Base-by-base conservation (phyloP, 1,284 basidiomycete genomes). In the Heterobasidion occidentale region DNA sequence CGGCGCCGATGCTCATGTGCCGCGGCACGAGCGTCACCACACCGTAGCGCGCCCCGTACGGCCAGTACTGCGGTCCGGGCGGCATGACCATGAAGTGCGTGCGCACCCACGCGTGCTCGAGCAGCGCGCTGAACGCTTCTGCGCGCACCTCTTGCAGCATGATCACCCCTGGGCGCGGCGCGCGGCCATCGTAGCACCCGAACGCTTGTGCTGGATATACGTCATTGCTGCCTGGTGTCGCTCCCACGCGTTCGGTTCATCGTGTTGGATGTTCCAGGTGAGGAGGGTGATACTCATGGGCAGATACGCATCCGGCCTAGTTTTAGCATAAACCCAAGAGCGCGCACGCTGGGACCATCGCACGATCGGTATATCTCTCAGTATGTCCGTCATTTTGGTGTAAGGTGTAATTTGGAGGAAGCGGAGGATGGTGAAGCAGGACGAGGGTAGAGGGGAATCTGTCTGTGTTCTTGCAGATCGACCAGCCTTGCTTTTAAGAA, bases 231-330 rank as follows among this genome's bases (percentile, higher is more conserved):
- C 67, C 2, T 60, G 58, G 12, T 85, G 70, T 9, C 86, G 78
- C 55, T 71, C 71, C 34, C 69, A 68, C 9, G 64, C 64, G 45
- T 71, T 61, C 0, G 65, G 61, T 9, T 69, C 68, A 54, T 67
- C 62, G 64, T 77, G 82, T 64, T 85, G 79, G 52, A 88, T 64
- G 66, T 89, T 88, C 87, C 87, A 89, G 38, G 83, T 80, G 57
- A 87, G 65, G 46, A 89, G 38, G 64, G 71, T 35, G 71, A 71
- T 33, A 74, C 76, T 57, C 69, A 12, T 71, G 68, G 58, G 67
- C 38, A n/a, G 12, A n/a, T 42, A 42, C 12, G 38, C 38, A n/a
- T n/a, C n/a, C 5, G 38, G 38, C 7, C 38, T n/a, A 7, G 3
- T 42, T 11, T n/a, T 11, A n/a, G 38, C 38, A n/a, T 7, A 7